Evolutionary conservation across 768 basidiomycete species (phyloP), one percentile per base, ranked within the genome.

Genomic region (Leccinum sublutescens): DNA sequence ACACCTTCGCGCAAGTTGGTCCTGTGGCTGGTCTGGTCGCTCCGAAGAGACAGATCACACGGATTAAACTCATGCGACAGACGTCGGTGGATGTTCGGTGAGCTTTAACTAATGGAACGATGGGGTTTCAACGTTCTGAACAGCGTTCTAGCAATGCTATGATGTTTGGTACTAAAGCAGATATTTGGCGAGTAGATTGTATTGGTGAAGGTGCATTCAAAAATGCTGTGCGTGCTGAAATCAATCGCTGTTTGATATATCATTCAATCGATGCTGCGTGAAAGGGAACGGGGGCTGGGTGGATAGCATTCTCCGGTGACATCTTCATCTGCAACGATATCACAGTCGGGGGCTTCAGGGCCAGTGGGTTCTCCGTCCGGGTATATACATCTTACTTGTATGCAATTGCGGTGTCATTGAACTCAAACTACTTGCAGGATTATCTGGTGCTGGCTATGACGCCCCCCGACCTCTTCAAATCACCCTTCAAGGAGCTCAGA

Each of bases 171-270:
- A 80, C 82, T n/a, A 88, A 85, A 69, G 80, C 86, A 2, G 84
- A 89, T 62, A 89, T 89, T 25, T 90, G 87, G 87, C 76, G 82
- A 57, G 79, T 84, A 1, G 85, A 85, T 61, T 77, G 74, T 56
- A 84, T 89, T 40, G 87, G 87, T 8, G 82, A 85, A 65, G 88
- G 80, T 17, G 71, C 68, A 11, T 88, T 91, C 65, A 79, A 69
- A 60, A 82, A 81, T 65, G 74, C 76, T 59, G 87, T 88, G 59
- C 29, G 84, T 76, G 21, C 31, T 40, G 49, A 29, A 52, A 36
- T 23, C 3, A 19, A 9, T 6, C 23, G 23, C 23, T 36, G 17
- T 45, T 31, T 49, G 29, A n/a, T 19, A 12, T 10, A 50, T n/a
- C 40, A 25, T 51, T 55, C 58, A 40, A 40, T 14, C 60, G 52